Base-by-base conservation (phyloP, 805 yeast genomes). In the Candida ovalis region DNA sequence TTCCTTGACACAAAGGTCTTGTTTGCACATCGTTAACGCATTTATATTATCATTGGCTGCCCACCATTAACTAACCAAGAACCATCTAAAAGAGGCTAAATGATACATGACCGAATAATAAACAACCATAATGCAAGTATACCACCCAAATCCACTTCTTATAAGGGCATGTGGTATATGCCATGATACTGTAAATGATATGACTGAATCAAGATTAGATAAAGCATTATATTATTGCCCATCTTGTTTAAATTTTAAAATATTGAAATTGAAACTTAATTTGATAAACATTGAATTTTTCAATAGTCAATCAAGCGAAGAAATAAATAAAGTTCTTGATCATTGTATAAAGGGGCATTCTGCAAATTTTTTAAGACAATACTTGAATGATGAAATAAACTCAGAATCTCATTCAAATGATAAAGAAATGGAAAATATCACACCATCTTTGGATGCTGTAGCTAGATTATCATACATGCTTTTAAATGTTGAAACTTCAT, bases 401-500 rank as follows among this genome's bases (percentile, higher is more conserved):
- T 27, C 22, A 22, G 25, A 32, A 19, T 18, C 25, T n/a, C n/a
- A 38, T 13, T 19, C 30, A 1, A 42, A 18, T 15, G 47, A 24
- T 3, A 43, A 35, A 15, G 50, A 44, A 7, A 13, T 43, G 38
- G 54, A 45, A 5, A 43, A 32, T 9, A 17, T 57, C 40, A 46
- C 46, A 8, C 64, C 64, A 4, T 59, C 66, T 2, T 25, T 46
- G 4, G 61, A 54, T 9, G 53, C 68, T 1, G 53, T 59, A 6
- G 64, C 67, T 1, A 53, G 62, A 40, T 46, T 68, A 42, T 62
- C 70, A 1, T 62, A 62, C 41, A 62, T 64, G 59, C 49, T 68
- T 12, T 41, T 67, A 41, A 61, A 55, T 37, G 64, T 67, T 24
- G 68, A 64, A 40, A 51, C 56, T 4, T 18, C 58, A 5, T 57